Evolutionary conservation across 495 filamentous ascomycete species (phyloP).

Genomic region (Aeminium ludgeri): DNA sequence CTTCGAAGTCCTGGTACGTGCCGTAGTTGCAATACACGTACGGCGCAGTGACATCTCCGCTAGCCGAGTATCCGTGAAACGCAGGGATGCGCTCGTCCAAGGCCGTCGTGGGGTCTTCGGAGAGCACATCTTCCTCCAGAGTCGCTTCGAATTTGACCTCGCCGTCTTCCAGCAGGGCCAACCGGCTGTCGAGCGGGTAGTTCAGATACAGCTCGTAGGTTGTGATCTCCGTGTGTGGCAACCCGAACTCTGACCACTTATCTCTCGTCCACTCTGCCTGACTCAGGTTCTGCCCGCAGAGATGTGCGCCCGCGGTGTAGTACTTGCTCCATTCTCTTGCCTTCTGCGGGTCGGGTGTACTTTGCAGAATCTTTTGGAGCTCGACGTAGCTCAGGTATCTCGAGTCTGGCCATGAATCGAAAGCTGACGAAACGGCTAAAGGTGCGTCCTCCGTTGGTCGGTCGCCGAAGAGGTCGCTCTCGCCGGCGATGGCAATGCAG

Average conservation of each 20-base stretch:
- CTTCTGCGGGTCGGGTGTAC: slow-evolving; percentile 51
- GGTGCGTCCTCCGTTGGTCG: slow-evolving; percentile 2
- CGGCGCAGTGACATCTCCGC: slow-evolving; percentile 70
- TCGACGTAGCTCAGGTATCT: slow-evolving; percentile 39
- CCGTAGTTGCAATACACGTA: slow-evolving; percentile 85
- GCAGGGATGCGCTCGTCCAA: slow-evolving; percentile 64
- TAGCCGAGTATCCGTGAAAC: slow-evolving; percentile 90
- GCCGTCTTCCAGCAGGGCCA: slow-evolving; percentile 57
- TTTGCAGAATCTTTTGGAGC: slow-evolving; percentile 50
- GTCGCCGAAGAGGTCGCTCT: slow-evolving; percentile 17
- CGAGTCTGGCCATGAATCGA: slow-evolving; percentile 22
- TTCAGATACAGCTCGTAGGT: slow-evolving; percentile 85
- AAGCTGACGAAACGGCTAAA: slow-evolving; percentile 19
- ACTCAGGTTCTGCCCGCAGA: slow-evolving; percentile 75
- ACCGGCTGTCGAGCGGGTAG: slow-evolving; percentile 62
- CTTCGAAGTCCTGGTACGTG: slow-evolving; percentile 68
- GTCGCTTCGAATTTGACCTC: slow-evolving; percentile 61
- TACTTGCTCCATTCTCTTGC: slow-evolving; percentile 74
- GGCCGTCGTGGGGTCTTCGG: slow-evolving; percentile 63
- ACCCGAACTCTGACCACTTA: slow-evolving; percentile 68
- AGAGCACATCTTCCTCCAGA: slow-evolving; percentile 70
- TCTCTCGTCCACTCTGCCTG: slow-evolving; percentile 79
- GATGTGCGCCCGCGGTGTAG: slow-evolving; percentile 76
- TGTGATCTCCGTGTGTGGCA: slow-evolving; percentile 52
- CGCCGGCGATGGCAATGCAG: slow-evolving; percentile 24